Conservation (phyloP, 2,329 filamentous ascomycete species). For the Aureobasidium pullulans region DNA sequence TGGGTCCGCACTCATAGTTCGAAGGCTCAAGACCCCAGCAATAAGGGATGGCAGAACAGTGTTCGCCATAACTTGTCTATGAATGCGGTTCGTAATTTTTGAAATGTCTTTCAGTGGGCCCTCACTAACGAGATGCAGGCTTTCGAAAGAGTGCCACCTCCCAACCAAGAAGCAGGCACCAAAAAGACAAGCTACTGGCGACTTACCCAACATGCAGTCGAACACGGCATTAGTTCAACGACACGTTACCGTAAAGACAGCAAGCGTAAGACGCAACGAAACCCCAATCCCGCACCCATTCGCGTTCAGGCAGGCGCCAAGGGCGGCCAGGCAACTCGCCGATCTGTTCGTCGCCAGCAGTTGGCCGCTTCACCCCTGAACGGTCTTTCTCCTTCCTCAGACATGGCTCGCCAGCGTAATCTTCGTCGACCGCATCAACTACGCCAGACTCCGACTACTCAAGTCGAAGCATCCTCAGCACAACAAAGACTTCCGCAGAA, state of each 20-base stretch:
- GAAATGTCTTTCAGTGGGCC: neutral
- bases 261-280: conserved; percentile 15
- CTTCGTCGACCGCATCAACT: neutral
- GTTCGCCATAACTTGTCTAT: conserved; percentile 94
- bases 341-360: conserved; percentile 9
- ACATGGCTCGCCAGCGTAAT: neutral
- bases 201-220: conserved; percentile 61
- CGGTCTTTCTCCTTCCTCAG: neutral
- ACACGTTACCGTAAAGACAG: conserved; percentile 51
- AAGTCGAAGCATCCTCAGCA: neutral
- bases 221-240: conserved; percentile 70
- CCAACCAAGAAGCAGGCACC: conserved; percentile 34
- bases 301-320: conserved; percentile 16
- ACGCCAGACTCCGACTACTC: neutral
- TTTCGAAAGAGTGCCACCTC: conserved; percentile 45
- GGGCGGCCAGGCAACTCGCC: conserved; percentile 14
- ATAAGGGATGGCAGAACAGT: conserved; percentile 82
- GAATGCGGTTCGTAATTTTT: conserved; percentile 64
- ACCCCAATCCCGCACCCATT: conserved; percentile 12
- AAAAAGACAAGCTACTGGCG: conserved; percentile 72
- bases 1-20: conserved; percentile 81
- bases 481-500: neutral
- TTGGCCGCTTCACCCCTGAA: neutral
- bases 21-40: conserved; percentile 55
- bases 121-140: conserved; percentile 34